These are phyloP conservation scores for Mucor racemosus DNA, from an alignment of 371 early-diverging fungal genomes.

Conservation along the genomic window DNA sequence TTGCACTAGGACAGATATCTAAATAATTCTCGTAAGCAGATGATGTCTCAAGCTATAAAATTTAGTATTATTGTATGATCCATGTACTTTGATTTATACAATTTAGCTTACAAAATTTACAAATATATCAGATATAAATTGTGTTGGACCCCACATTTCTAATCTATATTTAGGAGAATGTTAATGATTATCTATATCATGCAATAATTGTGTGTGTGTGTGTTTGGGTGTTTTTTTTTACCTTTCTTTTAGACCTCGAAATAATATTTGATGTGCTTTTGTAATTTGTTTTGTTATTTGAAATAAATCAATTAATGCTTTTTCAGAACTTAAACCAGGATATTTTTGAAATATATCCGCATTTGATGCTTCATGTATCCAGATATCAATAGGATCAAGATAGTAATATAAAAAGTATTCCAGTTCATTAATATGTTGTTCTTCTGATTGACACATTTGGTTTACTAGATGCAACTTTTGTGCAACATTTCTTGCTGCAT, in stretches of 20 bases:
- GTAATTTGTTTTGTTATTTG: slow-evolving; percentile 10
- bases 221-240: not conserved
- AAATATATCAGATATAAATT: slow-evolving; percentile 39
- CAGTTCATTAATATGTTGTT: slow-evolving; percentile 21
- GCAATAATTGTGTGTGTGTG: not conserved
- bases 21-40: slow-evolving; percentile 25
- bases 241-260: slow-evolving; percentile 24
- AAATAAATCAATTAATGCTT: slow-evolving; percentile 9
- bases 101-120: slow-evolving; percentile 24
- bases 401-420: slow-evolving; percentile 10
- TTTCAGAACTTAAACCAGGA: slow-evolving; percentile 2
- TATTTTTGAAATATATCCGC: slow-evolving; percentile 17
- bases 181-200: not conserved
- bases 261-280: slow-evolving; percentile 20
- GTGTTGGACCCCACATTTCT: slow-evolving; percentile 43
- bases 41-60: slow-evolving; percentile 24
- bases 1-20: slow-evolving; percentile 18
- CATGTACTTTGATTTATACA: not conserved
- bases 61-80: not conserved
- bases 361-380: slow-evolving; percentile 22
- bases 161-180: slow-evolving; percentile 15
- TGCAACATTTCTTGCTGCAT: slow-evolving; percentile 36
- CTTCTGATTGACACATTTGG: slow-evolving; percentile 24
- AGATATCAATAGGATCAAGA: slow-evolving; percentile 9
- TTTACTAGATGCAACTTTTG: slow-evolving; percentile 27